Conservation (phyloP, 108 stramenopile genomes). For the Pseudonitzschia multiseries region DNA sequence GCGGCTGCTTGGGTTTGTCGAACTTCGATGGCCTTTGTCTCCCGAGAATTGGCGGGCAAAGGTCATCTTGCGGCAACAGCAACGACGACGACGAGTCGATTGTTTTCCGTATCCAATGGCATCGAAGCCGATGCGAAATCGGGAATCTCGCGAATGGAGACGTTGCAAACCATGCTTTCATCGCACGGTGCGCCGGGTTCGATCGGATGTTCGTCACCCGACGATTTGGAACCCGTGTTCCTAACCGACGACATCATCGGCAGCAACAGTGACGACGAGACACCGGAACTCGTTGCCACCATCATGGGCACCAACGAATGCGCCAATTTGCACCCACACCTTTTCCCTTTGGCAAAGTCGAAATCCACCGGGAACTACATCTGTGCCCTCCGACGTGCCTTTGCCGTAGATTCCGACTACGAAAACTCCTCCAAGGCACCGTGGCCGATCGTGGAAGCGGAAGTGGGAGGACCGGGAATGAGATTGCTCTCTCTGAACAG, state of each 20-base stretch:
- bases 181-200: constrained; percentile 69
- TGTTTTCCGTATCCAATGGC: constrained; percentile 27
- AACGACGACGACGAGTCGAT: not conserved
- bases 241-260: not conserved
- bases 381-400: constrained; percentile 72
- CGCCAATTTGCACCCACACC: constrained; percentile 69
- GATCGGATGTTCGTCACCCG: not conserved
- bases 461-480: constrained; percentile 61
- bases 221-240: not conserved
- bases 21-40: constrained; percentile 16
- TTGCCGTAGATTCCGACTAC: constrained; percentile 58
- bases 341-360: constrained; percentile 57
- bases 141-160: constrained; percentile 66
- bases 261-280: no score
- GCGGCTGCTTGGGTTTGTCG: constrained; percentile 15
- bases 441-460: constrained; percentile 80
- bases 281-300: constrained; percentile 43
- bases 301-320: constrained; percentile 37
- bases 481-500: constrained; percentile 65
- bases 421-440: constrained; percentile 55
- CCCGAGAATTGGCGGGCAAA: not conserved
- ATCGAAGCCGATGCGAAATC: constrained; percentile 19
- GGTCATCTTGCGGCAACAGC: not conserved
- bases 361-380: constrained; percentile 58
- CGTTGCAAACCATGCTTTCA: constrained; percentile 62